Conservation (phyloP, 768 basidiomycete species). For the Gloeopeniophorella convolvens region DNA sequence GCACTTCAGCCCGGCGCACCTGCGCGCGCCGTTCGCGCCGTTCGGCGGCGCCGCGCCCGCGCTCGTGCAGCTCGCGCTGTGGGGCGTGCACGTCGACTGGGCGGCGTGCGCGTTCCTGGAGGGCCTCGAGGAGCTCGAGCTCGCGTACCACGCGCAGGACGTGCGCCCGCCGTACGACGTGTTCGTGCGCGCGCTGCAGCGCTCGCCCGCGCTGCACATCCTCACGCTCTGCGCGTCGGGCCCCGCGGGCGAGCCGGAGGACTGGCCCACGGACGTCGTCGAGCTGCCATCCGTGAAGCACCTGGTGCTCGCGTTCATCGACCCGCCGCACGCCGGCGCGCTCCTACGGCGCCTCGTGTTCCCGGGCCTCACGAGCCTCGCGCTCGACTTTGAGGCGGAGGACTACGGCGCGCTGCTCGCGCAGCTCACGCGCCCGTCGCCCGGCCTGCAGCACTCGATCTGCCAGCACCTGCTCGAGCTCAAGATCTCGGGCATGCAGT, state of each 20-base stretch:
- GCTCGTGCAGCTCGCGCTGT: slow-evolving; percentile 43
- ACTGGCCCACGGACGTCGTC: slow-evolving; percentile 29
- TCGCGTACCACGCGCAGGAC: slow-evolving; percentile 56
- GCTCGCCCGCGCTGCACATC: slow-evolving; percentile 46
- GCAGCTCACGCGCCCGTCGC: slow-evolving; percentile 37
- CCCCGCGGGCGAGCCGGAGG: slow-evolving; percentile 37
- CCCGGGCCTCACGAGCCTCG: slow-evolving; percentile 33
- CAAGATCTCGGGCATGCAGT: slow-evolving; percentile 46
- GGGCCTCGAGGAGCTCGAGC: slow-evolving; percentile 45
- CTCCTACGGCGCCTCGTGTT: slow-evolving; percentile 30
- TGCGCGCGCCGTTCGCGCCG: slow-evolving; percentile 41
- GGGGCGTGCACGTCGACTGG: slow-evolving; percentile 73
- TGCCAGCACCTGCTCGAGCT: slow-evolving; percentile 45
- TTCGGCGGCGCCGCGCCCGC: slow-evolving; percentile 46
- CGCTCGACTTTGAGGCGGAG: slow-evolving; percentile 48
- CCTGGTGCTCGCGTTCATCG: slow-evolving; percentile 30
- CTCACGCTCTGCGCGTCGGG: slow-evolving; percentile 55
- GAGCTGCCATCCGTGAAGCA: slow-evolving; percentile 24
- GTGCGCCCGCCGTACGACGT: slow-evolving; percentile 54
- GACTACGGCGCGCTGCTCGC: slow-evolving; percentile 48
- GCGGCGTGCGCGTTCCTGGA: slow-evolving; percentile 37
- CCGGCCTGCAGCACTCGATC: slow-evolving; percentile 32
- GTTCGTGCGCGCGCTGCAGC: slow-evolving; percentile 45
- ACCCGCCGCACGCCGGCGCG: slow-evolving; percentile 27
- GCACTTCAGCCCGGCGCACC: slow-evolving; percentile 37